A percentile compares a stretch with the other conserved stretches of the same genome.
Evolutionary conservation across 352 stramenopile genomes (phyloP).

Genomic region (Globisporangium carolinianum): DNA sequence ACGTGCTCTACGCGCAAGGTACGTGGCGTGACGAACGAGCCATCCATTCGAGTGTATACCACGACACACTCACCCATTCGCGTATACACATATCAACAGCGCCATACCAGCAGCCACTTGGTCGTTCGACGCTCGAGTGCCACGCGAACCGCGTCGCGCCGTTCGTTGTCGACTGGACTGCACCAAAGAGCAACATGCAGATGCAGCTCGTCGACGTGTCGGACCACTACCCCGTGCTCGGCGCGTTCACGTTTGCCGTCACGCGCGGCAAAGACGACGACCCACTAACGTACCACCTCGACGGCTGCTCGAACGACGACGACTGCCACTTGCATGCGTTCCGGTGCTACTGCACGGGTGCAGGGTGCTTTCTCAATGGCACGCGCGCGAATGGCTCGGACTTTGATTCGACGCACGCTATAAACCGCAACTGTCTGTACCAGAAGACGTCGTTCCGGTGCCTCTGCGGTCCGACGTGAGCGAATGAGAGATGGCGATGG

Average conservation of each 20-base stretch:
- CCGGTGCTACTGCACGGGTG: constrained; percentile 64
- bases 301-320: constrained; percentile 62
- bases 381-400: constrained; percentile 42
- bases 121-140: constrained; percentile 43
- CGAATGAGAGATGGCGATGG: not conserved
- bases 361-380: constrained; percentile 60
- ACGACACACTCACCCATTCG: not conserved
- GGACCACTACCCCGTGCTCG: constrained; percentile 74
- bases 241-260: constrained; percentile 59
- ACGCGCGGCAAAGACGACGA: constrained; percentile 38
- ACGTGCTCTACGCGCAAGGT: constrained; percentile 72
- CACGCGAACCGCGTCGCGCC: constrained; percentile 40
- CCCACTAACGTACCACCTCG: constrained; percentile 51
- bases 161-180: constrained; percentile 66
- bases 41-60: not conserved
- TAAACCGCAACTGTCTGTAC: constrained; percentile 73
- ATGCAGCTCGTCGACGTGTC: constrained; percentile 65
- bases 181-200: constrained; percentile 35
- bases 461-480: constrained; percentile 57
- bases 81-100: constrained; percentile 8
- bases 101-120: constrained; percentile 66
- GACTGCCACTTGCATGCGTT: constrained; percentile 68
- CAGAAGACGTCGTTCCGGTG: constrained; percentile 60
- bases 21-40: not conserved
- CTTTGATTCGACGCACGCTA: constrained; percentile 47